These are phyloP conservation scores for Hawksworthiomyces lignivorus DNA, from an alignment of 2,329 filamentous ascomycete genomes.

Conservation along the genomic window DNA sequence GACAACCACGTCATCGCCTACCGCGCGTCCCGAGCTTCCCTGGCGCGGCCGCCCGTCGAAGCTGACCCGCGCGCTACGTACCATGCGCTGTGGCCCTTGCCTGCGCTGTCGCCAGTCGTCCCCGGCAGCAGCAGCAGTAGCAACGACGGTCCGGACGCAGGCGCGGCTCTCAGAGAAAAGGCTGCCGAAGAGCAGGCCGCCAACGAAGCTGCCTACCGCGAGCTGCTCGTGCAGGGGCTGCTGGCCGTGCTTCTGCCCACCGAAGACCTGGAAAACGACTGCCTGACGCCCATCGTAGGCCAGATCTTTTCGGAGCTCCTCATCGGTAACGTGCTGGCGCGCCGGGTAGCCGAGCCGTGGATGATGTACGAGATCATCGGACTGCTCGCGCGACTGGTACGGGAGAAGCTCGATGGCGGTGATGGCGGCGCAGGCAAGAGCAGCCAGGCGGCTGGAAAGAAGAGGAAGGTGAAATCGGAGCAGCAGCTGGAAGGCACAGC, in stretches of 20 bases:
- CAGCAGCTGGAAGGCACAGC: neutral
- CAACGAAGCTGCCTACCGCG: conserved; percentile 78
- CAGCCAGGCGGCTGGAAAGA: neutral
- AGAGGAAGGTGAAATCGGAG: neutral
- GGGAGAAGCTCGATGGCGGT: conserved; percentile 18
- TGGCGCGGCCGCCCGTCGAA: conserved; percentile 51
- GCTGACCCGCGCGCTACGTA: conserved; percentile 64
- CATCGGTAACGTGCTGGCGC: conserved; percentile 71
- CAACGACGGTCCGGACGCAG: conserved; percentile 39
- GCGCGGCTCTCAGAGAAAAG: no score
- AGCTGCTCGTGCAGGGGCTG: conserved; percentile 75
- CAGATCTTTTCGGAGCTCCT: conserved; percentile 89
- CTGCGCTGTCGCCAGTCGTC: conserved; percentile 72
- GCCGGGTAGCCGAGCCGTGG: conserved; percentile 79
- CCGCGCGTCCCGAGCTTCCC: conserved; percentile 55
- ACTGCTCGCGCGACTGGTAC: conserved; percentile 50
- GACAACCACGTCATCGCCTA: conserved; percentile 76
- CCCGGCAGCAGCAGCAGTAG: conserved; percentile 19
- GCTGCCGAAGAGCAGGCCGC: conserved; percentile 55
- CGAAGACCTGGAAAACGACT: conserved; percentile 84
- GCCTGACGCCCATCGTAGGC: conserved; percentile 71
- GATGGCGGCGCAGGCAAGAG: neutral
- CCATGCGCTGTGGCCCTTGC: conserved; percentile 75
- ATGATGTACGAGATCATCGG: conserved; percentile 78
- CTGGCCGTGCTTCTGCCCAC: conserved; percentile 81